phyloP scores from a whole-genome alignment of 345 rosid genomes.

The Citropsis articulata region DNA sequence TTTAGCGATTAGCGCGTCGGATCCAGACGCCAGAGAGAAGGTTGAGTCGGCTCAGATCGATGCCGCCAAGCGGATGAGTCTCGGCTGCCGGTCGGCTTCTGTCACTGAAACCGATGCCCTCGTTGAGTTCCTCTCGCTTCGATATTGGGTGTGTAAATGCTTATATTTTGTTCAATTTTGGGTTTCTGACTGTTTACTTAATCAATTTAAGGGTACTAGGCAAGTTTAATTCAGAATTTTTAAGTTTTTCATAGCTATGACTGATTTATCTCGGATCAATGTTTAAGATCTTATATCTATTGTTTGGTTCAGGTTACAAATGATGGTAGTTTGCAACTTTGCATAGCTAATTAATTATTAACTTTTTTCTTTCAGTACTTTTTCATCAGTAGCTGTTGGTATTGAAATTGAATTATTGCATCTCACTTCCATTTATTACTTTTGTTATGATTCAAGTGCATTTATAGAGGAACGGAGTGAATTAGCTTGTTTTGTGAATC shows the following conservation, averaged over 20 bases:
- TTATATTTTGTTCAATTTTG: background rate
- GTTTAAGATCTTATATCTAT: background rate
- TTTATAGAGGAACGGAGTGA: background rate
- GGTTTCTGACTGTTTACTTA: background rate
- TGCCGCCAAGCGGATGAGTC: conserved; percentile 93
- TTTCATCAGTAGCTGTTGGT: too few species aligned
- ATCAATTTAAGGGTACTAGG: background rate
- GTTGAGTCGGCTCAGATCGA: conserved; percentile 93
- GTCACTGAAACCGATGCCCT: conserved; percentile 45
- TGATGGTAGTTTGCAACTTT: background rate
- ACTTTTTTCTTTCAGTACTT: background rate
- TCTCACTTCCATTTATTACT: conserved; percentile 5
- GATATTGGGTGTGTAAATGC: conserved; percentile 67
- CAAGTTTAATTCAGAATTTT: background rate
- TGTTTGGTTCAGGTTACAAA: background rate
- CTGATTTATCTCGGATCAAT: background rate
- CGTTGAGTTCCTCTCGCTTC: conserved; percentile 69
- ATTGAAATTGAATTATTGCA: background rate
- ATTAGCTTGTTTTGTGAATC: background rate
- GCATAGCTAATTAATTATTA: background rate
- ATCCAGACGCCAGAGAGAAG: conserved; percentile 59
- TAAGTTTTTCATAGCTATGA: background rate
- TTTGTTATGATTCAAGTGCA: background rate
- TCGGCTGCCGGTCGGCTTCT: conserved; percentile 53
- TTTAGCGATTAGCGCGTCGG: conserved; percentile 93